These are phyloP conservation scores for Byssoonygena ceratinophila DNA, from an alignment of 2,329 filamentous ascomycete genomes.

Conservation along the genomic window DNA sequence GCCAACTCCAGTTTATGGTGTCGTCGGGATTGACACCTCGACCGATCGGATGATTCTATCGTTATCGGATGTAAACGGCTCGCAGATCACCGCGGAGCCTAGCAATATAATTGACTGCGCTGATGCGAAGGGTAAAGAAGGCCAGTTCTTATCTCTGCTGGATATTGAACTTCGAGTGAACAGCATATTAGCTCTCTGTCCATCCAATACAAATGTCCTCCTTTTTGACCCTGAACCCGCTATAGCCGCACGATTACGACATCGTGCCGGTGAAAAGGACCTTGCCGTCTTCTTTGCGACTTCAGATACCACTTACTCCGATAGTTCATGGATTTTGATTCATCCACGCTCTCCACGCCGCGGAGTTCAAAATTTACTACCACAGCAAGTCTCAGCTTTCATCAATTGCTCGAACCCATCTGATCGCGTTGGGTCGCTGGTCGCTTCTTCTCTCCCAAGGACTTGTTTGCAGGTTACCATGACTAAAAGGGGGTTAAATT, in stretches of 20 bases:
- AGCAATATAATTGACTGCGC: not conserved
- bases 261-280: not conserved
- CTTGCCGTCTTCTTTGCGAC: conserved; percentile 1
- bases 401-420: conserved; percentile 1
- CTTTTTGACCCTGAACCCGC: not conserved
- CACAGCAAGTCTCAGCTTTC: conserved; percentile 3
- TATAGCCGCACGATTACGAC: not conserved
- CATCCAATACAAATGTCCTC: not conserved
- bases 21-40: not conserved
- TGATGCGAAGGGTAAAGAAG: not conserved
- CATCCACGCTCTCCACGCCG: conserved; percentile 1
- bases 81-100: not conserved
- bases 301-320: not conserved
- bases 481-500: not conserved
- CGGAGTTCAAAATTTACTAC: not conserved
- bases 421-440: not conserved
- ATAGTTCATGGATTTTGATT: not conserved
- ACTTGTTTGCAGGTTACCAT: not conserved
- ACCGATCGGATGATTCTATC: not conserved
- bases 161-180: not conserved
- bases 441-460: not conserved
- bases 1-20: not conserved
- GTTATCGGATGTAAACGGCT: not conserved
- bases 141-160: not conserved
- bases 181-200: not conserved